Evolutionary conservation across 75 land plant species (phyloP), one percentile per base, ranked within the genome.

Genomic region (Chamaecyparis obtusa): DNA sequence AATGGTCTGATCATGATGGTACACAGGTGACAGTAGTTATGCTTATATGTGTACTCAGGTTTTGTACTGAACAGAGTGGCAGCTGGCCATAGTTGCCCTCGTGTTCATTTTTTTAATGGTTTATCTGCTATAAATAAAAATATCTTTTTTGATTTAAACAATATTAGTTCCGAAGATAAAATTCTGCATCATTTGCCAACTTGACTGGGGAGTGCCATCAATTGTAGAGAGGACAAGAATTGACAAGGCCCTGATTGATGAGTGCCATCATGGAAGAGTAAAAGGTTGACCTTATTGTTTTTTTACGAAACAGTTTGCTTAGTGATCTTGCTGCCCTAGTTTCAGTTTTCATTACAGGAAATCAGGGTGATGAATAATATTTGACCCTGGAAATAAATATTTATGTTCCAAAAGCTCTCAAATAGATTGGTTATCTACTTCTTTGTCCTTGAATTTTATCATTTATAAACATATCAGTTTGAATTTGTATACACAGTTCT

Each of bases 401-500:
- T n/a, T 32, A 30, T 57, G 5, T 30, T 49, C 60, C 43, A 37
- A 56, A 36, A 36, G 13, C 37, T 86, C 46, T 51, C 17, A 60
- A 30, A 43, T 86, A 36, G 35, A 33, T 15, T 32, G 51, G 27
- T 41, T 48, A 15, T 87, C 43, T 27, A 10, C 43, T 21, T 48
- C 43, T 35, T 87, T 77, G 64, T 21, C 64, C 39, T 32, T 69
- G 17, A 16, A 55, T 44, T 37, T 24, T 48, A n/a, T 24, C 76
- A 64, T 17, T 75, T 21, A 48, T 74, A 48, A 17, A 71, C 41
- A 55, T 83, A 32, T 88, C 5, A 84, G 56, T 85, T 88, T 87
- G 84, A 37, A 78, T 84, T 85, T 77, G 84, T 86, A 32, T 56
- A 77, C 49, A 57, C 93, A 96, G 97, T 87, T 43, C 89, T 27